phyloP scores from a whole-genome alignment of 345 rosid species.

The Clausena lansium region DNA sequence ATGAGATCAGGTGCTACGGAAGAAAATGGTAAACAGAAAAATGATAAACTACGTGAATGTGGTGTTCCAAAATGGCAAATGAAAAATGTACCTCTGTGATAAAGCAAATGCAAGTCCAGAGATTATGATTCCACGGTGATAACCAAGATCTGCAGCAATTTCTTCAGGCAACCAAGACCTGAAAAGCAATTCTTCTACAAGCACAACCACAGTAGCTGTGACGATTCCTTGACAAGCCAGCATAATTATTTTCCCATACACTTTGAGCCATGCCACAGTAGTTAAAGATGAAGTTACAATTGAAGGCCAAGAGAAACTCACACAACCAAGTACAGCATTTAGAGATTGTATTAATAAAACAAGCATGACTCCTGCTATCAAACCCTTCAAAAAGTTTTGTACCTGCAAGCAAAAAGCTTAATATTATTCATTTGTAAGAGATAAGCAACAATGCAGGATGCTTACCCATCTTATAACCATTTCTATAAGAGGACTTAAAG shows the following conservation, averaged over 20 bases:
- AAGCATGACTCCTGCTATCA: conserved; percentile 64
- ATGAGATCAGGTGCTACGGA: background rate
- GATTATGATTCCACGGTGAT: conserved; percentile 64
- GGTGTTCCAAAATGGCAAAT: background rate
- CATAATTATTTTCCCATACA: conserved; percentile 37
- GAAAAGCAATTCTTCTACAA: conserved; percentile 87
- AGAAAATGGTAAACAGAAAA: background rate
- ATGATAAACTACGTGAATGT: background rate
- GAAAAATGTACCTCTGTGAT: conserved; percentile 60
- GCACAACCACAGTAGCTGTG: conserved; percentile 60
- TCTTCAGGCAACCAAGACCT: conserved; percentile 87
- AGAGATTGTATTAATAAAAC: conserved; percentile 57
- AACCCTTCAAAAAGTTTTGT: conserved; percentile 50
- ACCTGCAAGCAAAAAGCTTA: conserved; percentile 44
- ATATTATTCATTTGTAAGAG: conserved; percentile 2
- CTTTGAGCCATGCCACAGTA: conserved; percentile 43
- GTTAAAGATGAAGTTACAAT: conserved; percentile 45
- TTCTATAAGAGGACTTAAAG: background rate
- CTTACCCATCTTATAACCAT: conserved; percentile 1
- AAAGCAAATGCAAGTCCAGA: conserved; percentile 77
- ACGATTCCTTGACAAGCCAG: conserved; percentile 52
- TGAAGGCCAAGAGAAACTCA: conserved; percentile 62
- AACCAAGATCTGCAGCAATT: conserved; percentile 74
- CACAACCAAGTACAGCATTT: conserved; percentile 63
- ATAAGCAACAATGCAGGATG: background rate